Evolutionary conservation across 768 basidiomycete genomes (phyloP).

Genomic region (Panaeolus papilionaceus): DNA sequence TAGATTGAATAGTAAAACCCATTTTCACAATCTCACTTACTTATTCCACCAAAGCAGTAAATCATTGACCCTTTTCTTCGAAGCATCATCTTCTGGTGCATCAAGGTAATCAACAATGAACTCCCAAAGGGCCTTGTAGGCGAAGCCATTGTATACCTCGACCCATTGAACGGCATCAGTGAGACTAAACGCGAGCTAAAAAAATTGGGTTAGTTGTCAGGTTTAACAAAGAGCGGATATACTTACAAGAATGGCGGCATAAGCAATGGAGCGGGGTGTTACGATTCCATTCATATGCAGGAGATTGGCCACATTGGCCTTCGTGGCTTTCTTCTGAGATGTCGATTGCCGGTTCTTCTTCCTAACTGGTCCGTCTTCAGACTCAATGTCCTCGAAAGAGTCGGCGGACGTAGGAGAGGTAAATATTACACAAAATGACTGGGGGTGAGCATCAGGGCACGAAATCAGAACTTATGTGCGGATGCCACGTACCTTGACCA

Average conservation of each 20-base stretch:
- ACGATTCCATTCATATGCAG: constrained; percentile 28
- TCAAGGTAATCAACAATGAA: constrained; percentile 28
- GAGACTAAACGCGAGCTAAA: constrained; percentile 27
- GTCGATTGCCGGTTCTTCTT: neutral
- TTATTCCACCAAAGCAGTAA: neutral
- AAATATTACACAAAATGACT: constrained; percentile 24
- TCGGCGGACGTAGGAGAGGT: constrained; percentile 7
- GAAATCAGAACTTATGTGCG: neutral
- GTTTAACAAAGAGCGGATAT: neutral
- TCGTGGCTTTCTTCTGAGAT: constrained; percentile 8
- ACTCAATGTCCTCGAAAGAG: neutral
- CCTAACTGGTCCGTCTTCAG: neutral
- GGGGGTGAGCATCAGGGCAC: neutral
- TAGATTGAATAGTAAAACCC: neutral
- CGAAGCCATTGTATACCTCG: constrained; percentile 18
- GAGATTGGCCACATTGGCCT: constrained; percentile 18
- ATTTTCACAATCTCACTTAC: neutral
- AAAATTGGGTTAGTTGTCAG: neutral
- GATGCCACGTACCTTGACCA: constrained; percentile 22
- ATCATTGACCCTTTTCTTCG: neutral
- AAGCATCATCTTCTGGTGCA: neutral
- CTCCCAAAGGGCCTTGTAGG: constrained; percentile 29
- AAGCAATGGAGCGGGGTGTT: constrained; percentile 35
- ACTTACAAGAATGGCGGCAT: constrained; percentile 35
- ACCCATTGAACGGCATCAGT: constrained; percentile 24